Percentiles rank a stretch among this genome's conserved stretches.
These are phyloP conservation scores for Agaricus sinodeliciosus DNA, from an alignment of 768 basidiomycete genomes.

Conservation along the genomic window DNA sequence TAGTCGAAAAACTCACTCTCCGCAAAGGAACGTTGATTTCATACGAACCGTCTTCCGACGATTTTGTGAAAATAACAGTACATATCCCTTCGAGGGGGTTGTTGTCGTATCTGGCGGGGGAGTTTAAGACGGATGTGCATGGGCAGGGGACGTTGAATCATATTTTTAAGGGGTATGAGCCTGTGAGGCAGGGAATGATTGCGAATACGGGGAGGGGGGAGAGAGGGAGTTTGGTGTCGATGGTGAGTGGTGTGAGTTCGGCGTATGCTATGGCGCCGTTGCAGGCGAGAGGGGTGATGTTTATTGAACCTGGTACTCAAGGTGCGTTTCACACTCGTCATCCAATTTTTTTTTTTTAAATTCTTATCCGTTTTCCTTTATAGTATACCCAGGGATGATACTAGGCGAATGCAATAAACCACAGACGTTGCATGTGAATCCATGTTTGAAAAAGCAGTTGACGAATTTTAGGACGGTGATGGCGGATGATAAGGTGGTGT, in stretches of 20 bases:
- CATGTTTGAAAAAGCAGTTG: constrained; percentile 41
- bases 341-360: not conserved
- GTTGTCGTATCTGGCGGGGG: constrained; percentile 47
- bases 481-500: constrained; percentile 44
- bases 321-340: constrained; percentile 19
- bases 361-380: not conserved
- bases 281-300: constrained; percentile 40
- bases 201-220: constrained; percentile 43
- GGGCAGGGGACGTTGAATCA: constrained; percentile 48
- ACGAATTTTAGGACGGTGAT: constrained; percentile 43
- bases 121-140: constrained; percentile 46
- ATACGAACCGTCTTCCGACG: constrained; percentile 35
- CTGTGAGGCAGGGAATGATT: constrained; percentile 35
- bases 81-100: constrained; percentile 41
- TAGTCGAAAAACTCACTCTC: constrained; percentile 47
- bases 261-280: constrained; percentile 44
- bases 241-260: constrained; percentile 38
- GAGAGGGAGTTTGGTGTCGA: constrained; percentile 41
- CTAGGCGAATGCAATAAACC: constrained; percentile 43
- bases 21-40: constrained; percentile 40
- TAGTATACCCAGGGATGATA: constrained; percentile 47
- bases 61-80: constrained; percentile 41
- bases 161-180: constrained; percentile 44
- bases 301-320: constrained; percentile 35
- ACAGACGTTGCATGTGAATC: constrained; percentile 41